Conservation (phyloP, 2,329 filamentous ascomycete genomes). For the Elsinoe fawcettii region DNA sequence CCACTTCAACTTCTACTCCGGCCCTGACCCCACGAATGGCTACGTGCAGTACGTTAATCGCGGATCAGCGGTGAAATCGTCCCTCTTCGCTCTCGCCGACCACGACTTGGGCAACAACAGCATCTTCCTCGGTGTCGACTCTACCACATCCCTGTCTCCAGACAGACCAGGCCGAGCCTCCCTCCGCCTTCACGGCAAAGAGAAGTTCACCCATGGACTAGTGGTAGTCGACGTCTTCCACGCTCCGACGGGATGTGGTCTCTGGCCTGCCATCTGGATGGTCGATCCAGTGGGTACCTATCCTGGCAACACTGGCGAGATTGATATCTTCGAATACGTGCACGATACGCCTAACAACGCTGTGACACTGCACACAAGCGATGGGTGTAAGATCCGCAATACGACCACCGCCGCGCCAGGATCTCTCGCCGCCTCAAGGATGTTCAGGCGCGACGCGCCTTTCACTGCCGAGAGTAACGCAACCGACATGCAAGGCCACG, state of each 20-base stretch:
- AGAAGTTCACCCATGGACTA: slow-evolving; percentile 41
- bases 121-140: slow-evolving; percentile 41
- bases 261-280: slow-evolving; percentile 46
- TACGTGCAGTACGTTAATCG: slow-evolving; percentile 22
- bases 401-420: slow-evolving; percentile 22
- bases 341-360: slow-evolving; percentile 36
- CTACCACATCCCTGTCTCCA: slow-evolving; percentile 25
- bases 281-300: slow-evolving; percentile 28
- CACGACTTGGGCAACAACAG: slow-evolving; percentile 26
- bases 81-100: slow-evolving; percentile 36
- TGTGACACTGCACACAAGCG: slow-evolving; percentile 42
- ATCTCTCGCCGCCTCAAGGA: slow-evolving; percentile 23
- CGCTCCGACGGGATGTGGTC: slow-evolving; percentile 45
- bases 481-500: slow-evolving; percentile 40
- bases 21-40: slow-evolving; percentile 39
- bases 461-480: slow-evolving; percentile 18
- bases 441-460: slow-evolving; percentile 24
- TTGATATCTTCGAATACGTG: slow-evolving; percentile 44
- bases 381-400: slow-evolving; percentile 36
- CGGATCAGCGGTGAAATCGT: slow-evolving; percentile 30
- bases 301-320: slow-evolving; percentile 37
- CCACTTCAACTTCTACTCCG: slow-evolving; percentile 38
- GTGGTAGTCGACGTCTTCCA: slow-evolving; percentile 46
- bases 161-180: slow-evolving; percentile 35
- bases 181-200: slow-evolving; percentile 41